A percentile compares a stretch with the other conserved stretches of the same genome.
phyloP scores from a whole-genome alignment of 192 early-diverging fungal genomes.

The Coemansia sp. region DNA sequence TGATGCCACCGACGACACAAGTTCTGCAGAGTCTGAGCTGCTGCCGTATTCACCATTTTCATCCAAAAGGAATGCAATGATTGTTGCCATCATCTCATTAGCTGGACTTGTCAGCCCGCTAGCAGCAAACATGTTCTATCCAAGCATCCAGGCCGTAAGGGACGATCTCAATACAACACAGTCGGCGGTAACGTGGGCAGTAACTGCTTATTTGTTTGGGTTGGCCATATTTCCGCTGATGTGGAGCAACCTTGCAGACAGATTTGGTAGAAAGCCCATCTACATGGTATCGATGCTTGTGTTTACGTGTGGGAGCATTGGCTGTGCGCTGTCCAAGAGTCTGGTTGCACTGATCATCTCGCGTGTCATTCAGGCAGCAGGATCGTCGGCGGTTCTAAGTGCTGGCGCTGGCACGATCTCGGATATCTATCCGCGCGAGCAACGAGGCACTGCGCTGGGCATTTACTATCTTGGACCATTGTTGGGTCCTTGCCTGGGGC shows the following conservation, averaged over 20 bases:
- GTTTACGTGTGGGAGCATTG: too few species aligned
- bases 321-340: too few species aligned
- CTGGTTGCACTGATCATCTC: slow-evolving; percentile 48
- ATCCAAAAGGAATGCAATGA: too few species aligned
- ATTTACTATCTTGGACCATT: slow-evolving; percentile 56
- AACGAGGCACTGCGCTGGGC: slow-evolving; percentile 9
- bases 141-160: slow-evolving; percentile 36
- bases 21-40: too few species aligned
- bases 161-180: slow-evolving; percentile 46
- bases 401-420: slow-evolving; percentile 28
- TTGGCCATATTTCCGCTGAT: slow-evolving; percentile 57
- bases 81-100: slow-evolving; percentile 27
- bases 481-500: slow-evolving; percentile 56
- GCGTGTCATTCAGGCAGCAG: slow-evolving; percentile 52
- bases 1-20: too few species aligned
- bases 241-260: slow-evolving; percentile 59
- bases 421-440: slow-evolving; percentile 53
- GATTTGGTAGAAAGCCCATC: slow-evolving; percentile 51
- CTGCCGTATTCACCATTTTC: too few species aligned
- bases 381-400: slow-evolving; percentile 49
- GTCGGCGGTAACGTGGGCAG: slow-evolving; percentile 43
- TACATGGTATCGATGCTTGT: slow-evolving; percentile 32
- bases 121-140: slow-evolving; percentile 53
- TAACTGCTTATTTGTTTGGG: slow-evolving; percentile 51
- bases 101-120: slow-evolving; percentile 53